phyloP scores from a whole-genome alignment of 306 rosid genomes.

The Myrica gale region DNA sequence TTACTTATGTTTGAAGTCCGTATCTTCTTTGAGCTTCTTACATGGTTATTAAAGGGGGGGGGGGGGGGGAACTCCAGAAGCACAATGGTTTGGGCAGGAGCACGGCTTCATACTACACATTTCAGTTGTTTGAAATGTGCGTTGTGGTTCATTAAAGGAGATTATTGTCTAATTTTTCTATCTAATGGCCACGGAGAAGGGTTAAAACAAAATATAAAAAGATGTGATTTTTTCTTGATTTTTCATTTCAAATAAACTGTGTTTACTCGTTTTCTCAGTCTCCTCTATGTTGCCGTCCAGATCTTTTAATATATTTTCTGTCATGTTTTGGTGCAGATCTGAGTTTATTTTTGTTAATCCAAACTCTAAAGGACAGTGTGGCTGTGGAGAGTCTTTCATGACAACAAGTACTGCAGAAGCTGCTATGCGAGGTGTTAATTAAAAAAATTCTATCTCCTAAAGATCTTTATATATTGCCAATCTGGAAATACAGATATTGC shows the following conservation, averaged over 20 bases:
- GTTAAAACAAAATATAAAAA: neutral
- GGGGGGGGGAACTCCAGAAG: too few relatives aligned
- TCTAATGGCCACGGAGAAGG: neutral
- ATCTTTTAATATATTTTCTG: neutral
- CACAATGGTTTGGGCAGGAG: too few relatives aligned
- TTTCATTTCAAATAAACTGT: neutral
- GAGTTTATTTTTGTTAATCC: constrained; percentile 91
- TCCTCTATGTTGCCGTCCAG: constrained; percentile 8
- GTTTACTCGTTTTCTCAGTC: neutral
- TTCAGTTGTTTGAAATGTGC: neutral
- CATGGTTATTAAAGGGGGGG: neutral
- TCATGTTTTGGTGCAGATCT: constrained; percentile 45
- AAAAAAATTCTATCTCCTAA: constrained; percentile 1
- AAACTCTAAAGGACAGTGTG: constrained; percentile 94
- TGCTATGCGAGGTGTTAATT: constrained; percentile 43
- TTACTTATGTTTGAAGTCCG: neutral
- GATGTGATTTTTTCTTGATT: neutral
- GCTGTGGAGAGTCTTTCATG: constrained; percentile 94
- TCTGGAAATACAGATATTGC: neutral
- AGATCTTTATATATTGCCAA: neutral
- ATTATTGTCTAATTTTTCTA: neutral
- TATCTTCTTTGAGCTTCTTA: neutral
- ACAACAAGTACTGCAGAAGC: constrained; percentile 54
- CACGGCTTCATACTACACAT: too few relatives aligned
- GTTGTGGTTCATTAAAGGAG: neutral